Conservation (phyloP, 2,329 filamentous ascomycete genomes). For the Neurospora sp. region DNA sequence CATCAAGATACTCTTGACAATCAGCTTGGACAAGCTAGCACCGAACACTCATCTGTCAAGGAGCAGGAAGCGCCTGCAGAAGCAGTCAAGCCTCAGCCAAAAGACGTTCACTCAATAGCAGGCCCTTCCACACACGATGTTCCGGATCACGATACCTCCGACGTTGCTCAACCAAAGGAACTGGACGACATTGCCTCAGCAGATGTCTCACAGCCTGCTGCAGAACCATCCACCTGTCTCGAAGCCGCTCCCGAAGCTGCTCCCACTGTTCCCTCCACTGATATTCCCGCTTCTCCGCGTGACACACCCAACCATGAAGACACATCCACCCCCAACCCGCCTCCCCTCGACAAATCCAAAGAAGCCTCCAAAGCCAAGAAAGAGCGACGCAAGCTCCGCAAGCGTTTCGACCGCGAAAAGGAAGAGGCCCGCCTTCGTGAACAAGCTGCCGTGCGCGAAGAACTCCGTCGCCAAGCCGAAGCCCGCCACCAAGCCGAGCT, state of each 20-base stretch:
- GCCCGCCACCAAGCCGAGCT: background rate
- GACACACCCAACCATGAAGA: background rate
- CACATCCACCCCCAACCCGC: background rate
- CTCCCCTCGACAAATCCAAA: background rate
- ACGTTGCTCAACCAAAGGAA: background rate
- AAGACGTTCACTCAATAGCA: background rate
- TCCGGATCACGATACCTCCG: too few relatives aligned
- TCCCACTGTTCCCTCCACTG: background rate
- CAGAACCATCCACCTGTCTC: background rate
- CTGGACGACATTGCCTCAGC: background rate
- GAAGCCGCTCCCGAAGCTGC: background rate
- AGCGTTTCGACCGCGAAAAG: background rate
- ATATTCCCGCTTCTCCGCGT: background rate
- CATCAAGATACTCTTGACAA: background rate
- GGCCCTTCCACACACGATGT: too few relatives aligned
- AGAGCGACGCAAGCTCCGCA: background rate
- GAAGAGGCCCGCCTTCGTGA: background rate
- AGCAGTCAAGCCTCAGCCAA: background rate
- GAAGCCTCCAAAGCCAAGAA: background rate
- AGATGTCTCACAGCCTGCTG: background rate
- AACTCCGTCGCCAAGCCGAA: background rate
- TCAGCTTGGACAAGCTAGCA: background rate
- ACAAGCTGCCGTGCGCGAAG: background rate
- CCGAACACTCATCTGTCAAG: background rate
- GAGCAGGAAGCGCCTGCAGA: background rate